Conservation (phyloP, 1,139 yeast species). For the Yamadazyma atlantica region DNA sequence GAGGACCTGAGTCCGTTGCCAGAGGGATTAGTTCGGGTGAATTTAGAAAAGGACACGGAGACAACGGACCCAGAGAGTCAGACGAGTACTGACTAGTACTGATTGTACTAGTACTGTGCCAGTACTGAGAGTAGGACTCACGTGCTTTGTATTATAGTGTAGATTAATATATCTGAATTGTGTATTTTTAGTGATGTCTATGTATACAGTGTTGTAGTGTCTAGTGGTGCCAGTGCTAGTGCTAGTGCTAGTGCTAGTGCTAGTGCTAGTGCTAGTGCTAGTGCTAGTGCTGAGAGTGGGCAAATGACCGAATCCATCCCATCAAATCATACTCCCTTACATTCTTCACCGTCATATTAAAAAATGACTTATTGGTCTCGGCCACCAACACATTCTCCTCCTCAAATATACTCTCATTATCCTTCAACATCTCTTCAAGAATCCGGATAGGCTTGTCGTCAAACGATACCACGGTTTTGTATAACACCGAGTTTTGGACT, state of each 20-base stretch:
- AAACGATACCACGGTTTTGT: slow-evolving; percentile 34
- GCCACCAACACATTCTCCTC: slow-evolving; percentile 11
- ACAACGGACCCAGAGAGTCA: slow-evolving; percentile 4
- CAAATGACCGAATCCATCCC: slow-evolving; percentile 31
- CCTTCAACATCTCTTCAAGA: slow-evolving; percentile 13
- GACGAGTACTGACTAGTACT: too few relatives aligned
- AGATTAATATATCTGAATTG: too few relatives aligned
- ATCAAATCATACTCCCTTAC: slow-evolving; percentile 21
- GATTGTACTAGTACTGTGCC: too few relatives aligned
- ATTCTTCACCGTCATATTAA: slow-evolving; percentile 14
- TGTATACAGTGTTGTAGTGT: too few relatives aligned
- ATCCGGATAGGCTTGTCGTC: slow-evolving; percentile 14
- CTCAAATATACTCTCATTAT: slow-evolving; percentile 11
- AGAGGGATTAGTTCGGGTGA: slow-evolving; percentile 66
- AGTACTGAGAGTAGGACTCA: too few relatives aligned
- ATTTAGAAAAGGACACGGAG: slow-evolving; percentile 37
- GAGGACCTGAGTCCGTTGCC: slow-evolving; percentile 39
- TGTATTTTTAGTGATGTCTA: too few relatives aligned
- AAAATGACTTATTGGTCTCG: slow-evolving; percentile 16
- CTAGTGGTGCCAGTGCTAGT: too few relatives aligned
- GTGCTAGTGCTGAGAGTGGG: too few relatives aligned
- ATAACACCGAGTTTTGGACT: slow-evolving; percentile 46
- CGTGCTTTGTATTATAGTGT: too few relatives aligned
- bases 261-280: too few relatives aligned
- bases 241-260: too few relatives aligned